phyloP scores from a whole-genome alignment of 441 rosid species.

The Syzygium syzygioides region DNA sequence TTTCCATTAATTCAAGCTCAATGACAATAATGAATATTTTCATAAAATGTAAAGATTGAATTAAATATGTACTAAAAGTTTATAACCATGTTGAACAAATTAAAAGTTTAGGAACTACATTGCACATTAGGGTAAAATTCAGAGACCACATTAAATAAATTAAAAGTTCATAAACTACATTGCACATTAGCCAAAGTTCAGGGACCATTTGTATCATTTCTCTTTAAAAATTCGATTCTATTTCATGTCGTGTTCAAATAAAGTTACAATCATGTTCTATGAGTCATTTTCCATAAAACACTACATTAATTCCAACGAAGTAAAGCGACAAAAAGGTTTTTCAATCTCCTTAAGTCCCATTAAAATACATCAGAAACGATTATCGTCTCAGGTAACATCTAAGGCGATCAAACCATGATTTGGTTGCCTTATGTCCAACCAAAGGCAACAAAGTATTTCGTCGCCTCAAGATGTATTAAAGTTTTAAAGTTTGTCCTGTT shows the following conservation, averaged over 20 bases:
- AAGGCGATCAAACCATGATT: neutral
- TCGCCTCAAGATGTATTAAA: neutral
- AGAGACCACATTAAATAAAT: too few species aligned
- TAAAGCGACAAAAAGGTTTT: rapidly evolving
- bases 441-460: neutral
- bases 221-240: neutral
- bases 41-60: too few species aligned
- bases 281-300: neutral
- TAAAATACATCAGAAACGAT: too few species aligned
- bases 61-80: too few species aligned
- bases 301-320: neutral
- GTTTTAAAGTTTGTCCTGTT: neutral
- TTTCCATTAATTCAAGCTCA: too few species aligned
- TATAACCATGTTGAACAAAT: too few species aligned
- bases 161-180: too few species aligned
- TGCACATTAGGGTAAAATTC: too few species aligned
- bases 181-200: too few species aligned
- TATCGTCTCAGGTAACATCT: neutral
- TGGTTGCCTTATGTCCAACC: neutral
- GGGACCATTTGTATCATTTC: neutral
- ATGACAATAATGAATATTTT: too few species aligned
- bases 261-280: neutral
- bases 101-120: too few species aligned
- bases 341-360: neutral
- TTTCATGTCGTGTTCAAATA: rapidly evolving